Base-by-base conservation (phyloP, 768 basidiomycete genomes). In the Rhizopogon salebrosus region DNA sequence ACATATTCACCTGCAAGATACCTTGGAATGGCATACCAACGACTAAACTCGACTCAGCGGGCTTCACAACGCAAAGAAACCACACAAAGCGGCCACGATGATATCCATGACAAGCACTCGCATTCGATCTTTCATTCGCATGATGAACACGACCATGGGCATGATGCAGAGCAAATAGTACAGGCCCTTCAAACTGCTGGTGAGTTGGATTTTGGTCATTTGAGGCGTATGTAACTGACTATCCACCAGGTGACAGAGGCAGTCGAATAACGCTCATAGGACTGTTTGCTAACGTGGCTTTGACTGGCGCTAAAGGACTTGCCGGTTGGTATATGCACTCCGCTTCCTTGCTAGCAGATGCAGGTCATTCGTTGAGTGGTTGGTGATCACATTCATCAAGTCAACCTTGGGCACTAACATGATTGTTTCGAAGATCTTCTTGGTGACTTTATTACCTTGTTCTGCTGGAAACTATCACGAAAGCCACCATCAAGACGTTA, bases 301-400 rank as follows among this genome's bases (percentile, higher is more conserved):
- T 99, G 57, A 97, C 95, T 0, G 74, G 74, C 14, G 75, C 85
- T 27, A 99, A 99, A 67, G 95, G 93, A 36, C 62, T 78, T 10
- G 95, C 95, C 36, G 97, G 94, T 20, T 88, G 87, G 81, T 85
- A 80, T 64, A 80, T 90, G 79, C 93, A 98, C 61, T 93, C 90
- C 6, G 92, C 93, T 7, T 84, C 92, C 0, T 73, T 98, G 39
- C 76, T 98, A 14, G 95, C 95, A 3, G 95, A 98, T 60, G 94
- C 95, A 0, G 95, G 90, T 22, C 95, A 99, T 65, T 92, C 89
- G 0, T 54, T 91, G 56, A 90, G 89, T 62, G 92, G 89, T 90
- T 58, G 57, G 85, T 78, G 34, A 48, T 31, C 3, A 48, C 39
- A 38, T 22, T 13, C 11, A 14, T 22, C 26, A 11, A 34, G 6